Evolutionary conservation across 192 early-diverging fungal species (phyloP).

Genomic region (Entomortierella lignicola): DNA sequence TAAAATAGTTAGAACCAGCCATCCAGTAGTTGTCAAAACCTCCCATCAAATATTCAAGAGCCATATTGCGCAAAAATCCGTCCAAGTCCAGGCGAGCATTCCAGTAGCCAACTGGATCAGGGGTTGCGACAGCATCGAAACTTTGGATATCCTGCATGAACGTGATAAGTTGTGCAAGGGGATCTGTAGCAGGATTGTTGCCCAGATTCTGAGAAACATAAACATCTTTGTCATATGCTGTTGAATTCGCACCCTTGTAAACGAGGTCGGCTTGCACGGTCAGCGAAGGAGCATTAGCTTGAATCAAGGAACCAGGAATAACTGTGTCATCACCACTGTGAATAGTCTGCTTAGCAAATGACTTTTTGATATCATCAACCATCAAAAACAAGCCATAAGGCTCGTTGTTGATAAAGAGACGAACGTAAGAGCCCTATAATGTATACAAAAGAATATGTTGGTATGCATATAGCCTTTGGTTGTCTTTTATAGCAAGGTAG

Average conservation of each 20-base stretch:
- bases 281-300: constrained; percentile 35
- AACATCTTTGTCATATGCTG: constrained; percentile 34
- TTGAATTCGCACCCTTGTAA: constrained; percentile 31
- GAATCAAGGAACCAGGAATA: constrained; percentile 34
- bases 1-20: constrained; percentile 58
- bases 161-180: constrained; percentile 36
- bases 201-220: constrained; percentile 44
- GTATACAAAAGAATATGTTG: not conserved
- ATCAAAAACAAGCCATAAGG: constrained; percentile 59
- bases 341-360: constrained; percentile 49
- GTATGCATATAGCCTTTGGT: not conserved
- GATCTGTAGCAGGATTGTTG: constrained; percentile 21
- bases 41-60: constrained; percentile 60
- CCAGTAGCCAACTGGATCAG: constrained; percentile 43
- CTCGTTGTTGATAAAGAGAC: constrained; percentile 59
- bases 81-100: constrained; percentile 52
- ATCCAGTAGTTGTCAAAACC: constrained; percentile 64
- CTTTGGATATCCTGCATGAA: constrained; percentile 49
- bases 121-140: constrained; percentile 25
- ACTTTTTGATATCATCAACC: constrained; percentile 60
- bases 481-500: no score
- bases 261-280: constrained; percentile 41
- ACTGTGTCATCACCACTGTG: constrained; percentile 24
- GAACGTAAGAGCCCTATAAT: constrained; percentile 52
- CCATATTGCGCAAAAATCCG: constrained; percentile 62